These are phyloP conservation scores for Sporothrix mexicana DNA, from an alignment of 2,329 filamentous ascomycete genomes.

Conservation along the genomic window DNA sequence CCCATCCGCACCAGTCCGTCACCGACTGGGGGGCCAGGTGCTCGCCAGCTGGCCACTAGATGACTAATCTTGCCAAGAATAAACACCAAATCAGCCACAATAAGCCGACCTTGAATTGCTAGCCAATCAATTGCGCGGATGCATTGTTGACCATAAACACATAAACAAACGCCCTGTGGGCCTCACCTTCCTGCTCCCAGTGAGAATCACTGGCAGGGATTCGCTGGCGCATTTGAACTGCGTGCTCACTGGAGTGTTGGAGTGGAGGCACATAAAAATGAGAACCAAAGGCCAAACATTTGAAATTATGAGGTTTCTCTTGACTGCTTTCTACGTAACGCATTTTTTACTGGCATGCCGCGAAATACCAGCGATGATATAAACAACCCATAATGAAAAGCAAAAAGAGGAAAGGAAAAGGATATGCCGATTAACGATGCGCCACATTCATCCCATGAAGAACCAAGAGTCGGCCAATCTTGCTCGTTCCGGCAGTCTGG, in stretches of 20 bases:
- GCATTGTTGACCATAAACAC: neutral
- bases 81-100: neutral
- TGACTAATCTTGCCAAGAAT: conserved; percentile 15
- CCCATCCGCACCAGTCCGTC: conserved; percentile 32
- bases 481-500: neutral
- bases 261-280: conserved; percentile 21
- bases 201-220: conserved; percentile 22
- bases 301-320: neutral
- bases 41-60: conserved; percentile 21
- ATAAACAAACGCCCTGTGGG: conserved; percentile 24
- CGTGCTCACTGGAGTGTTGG: neutral
- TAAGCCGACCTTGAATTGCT: neutral
- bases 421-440: neutral
- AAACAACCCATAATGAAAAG: conserved; percentile 3
- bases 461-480: neutral
- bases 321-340: conserved; percentile 12
- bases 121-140: conserved; percentile 2
- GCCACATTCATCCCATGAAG: neutral
- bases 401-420: neutral
- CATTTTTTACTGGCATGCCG: conserved; percentile 22
- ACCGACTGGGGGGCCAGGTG: neutral
- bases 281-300: conserved; percentile 3
- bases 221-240: neutral
- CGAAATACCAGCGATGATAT: neutral
- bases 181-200: neutral